Conservation (phyloP, 495 filamentous ascomycete genomes). For the Hypomontagnella monticulosa region DNA sequence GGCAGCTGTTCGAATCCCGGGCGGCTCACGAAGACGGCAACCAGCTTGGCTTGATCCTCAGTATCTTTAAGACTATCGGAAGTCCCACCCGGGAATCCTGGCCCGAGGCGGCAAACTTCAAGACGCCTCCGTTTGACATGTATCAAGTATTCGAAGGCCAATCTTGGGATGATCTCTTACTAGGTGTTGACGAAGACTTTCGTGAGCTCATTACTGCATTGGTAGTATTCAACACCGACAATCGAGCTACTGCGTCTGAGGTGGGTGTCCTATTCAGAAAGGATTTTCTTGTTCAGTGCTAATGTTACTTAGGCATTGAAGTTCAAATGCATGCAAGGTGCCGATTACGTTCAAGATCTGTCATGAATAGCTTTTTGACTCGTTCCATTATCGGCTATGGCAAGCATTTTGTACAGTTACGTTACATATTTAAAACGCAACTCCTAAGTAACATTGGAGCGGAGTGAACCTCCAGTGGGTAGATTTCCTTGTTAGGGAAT, state of each 20-base stretch:
- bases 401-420: background rate
- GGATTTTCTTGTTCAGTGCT: slow-evolving; percentile 7
- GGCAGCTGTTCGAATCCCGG: slow-evolving; percentile 76
- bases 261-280: slow-evolving; percentile 14
- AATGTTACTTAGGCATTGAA: slow-evolving; percentile 23
- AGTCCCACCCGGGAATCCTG: slow-evolving; percentile 80
- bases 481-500: background rate
- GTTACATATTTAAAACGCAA: background rate
- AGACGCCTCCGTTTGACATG: slow-evolving; percentile 64
- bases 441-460: too few species aligned
- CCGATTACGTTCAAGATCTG: background rate
- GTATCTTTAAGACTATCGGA: slow-evolving; percentile 88
- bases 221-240: slow-evolving; percentile 48
- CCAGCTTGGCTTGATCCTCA: slow-evolving; percentile 88
- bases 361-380: background rate
- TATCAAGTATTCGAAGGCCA: slow-evolving; percentile 57
- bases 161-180: slow-evolving; percentile 52
- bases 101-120: slow-evolving; percentile 67
- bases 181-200: slow-evolving; percentile 47
- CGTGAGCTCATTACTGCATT: slow-evolving; percentile 44
- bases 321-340: slow-evolving; percentile 28
- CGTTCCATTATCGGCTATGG: background rate
- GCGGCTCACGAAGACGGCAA: slow-evolving; percentile 83
- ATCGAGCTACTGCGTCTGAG: slow-evolving; percentile 41
- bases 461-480: too few species aligned